Evolutionary conservation across 148 eudicot genomes (phyloP).

Genomic region (Rhododendron simsii): DNA sequence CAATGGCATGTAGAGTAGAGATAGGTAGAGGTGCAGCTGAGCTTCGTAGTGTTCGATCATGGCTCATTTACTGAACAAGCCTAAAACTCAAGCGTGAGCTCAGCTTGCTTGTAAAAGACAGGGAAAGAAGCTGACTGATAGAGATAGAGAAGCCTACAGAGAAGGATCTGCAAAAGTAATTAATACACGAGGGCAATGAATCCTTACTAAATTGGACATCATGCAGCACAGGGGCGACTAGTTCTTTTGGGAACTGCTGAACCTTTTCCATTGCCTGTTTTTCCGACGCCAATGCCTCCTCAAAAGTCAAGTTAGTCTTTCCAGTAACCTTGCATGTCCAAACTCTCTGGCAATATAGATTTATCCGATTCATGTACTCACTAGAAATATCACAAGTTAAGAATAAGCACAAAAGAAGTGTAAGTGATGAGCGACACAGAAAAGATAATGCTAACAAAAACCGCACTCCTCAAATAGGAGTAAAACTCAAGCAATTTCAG

Average conservation of each 20-base stretch:
- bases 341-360: conserved; percentile 71
- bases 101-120: background rate
- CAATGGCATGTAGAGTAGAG: background rate
- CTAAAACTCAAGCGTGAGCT: background rate
- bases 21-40: background rate
- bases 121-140: background rate
- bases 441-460: conserved; percentile 4
- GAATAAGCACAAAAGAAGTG: conserved; percentile 11
- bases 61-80: background rate
- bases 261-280: conserved; percentile 66
- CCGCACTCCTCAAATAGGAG: background rate
- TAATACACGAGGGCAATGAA: background rate
- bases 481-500: background rate
- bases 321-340: conserved; percentile 94
- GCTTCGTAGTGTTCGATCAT: background rate
- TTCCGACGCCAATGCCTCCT: conserved; percentile 90
- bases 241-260: conserved; percentile 73
- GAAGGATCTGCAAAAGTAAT: background rate
- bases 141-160: background rate
- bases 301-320: conserved; percentile 78
- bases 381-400: conserved; percentile 32
- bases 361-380: conserved; percentile 79
- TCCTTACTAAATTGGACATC: conserved; percentile 81
- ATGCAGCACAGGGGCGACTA: conserved; percentile 58
- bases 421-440: background rate